Percentiles rank a stretch among this genome's conserved stretches.
phyloP scores from a whole-genome alignment of 768 basidiomycete genomes.

The Pleurotus tuoliensis region DNA sequence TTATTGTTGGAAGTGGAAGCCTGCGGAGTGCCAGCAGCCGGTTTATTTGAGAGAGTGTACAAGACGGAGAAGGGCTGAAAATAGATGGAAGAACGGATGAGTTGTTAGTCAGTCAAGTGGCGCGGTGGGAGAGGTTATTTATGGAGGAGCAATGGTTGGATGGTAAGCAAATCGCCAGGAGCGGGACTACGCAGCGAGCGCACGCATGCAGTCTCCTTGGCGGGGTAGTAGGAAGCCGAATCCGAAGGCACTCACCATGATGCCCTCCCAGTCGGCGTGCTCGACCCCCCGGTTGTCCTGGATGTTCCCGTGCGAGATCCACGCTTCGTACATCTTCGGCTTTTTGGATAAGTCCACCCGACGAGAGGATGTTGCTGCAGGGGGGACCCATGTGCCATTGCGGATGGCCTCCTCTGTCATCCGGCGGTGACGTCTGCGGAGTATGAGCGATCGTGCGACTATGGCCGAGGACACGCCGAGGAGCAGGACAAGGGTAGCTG shows the following conservation, averaged over 20 bases:
- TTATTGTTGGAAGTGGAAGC: not conserved
- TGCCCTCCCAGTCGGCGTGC: slow-evolving; percentile 20
- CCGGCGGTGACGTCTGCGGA: slow-evolving; percentile 57
- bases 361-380: slow-evolving; percentile 18
- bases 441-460: slow-evolving; percentile 57
- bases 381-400: slow-evolving; percentile 58
- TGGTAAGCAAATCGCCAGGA: not conserved
- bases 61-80: slow-evolving; percentile 18
- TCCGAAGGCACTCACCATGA: slow-evolving; percentile 17
- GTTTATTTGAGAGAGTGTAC: slow-evolving; percentile 8
- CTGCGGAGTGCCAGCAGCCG: too few relatives aligned
- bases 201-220: not conserved
- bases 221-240: not conserved
- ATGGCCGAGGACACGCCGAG: slow-evolving; percentile 66
- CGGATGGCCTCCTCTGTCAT: slow-evolving; percentile 61
- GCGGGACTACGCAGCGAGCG: too few relatives aligned
- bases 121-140: not conserved
- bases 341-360: slow-evolving; percentile 40
- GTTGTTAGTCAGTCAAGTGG: slow-evolving; percentile 8
- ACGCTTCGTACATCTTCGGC: slow-evolving; percentile 47
- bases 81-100: slow-evolving; percentile 10
- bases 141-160: not conserved
- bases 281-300: not conserved
- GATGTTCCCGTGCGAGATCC: slow-evolving; percentile 19
- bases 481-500: slow-evolving; percentile 66